phyloP scores from a whole-genome alignment of 345 rosid species.

The Pistacia integerrima region DNA sequence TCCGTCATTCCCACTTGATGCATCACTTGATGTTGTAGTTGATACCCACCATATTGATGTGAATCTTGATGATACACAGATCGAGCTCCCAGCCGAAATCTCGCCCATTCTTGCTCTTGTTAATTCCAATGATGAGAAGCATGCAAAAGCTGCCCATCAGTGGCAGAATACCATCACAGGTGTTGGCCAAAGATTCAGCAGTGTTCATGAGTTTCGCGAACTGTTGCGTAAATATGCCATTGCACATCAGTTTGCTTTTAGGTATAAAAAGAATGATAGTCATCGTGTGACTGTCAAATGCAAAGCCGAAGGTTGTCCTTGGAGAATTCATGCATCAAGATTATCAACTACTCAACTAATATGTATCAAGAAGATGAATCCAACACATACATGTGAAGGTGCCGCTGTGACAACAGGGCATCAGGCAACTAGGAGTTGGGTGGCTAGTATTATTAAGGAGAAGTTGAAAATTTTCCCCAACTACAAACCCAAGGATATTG shows the following conservation, averaged over 20 bases:
- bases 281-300: constrained; percentile 95
- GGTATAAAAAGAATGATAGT: constrained; percentile 92
- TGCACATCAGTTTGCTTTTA: constrained; percentile 92
- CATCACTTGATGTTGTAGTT: constrained; percentile 43
- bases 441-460: constrained; percentile 91
- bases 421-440: constrained; percentile 95
- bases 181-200: constrained; percentile 84
- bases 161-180: constrained; percentile 96
- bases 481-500: constrained; percentile 95
- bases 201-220: constrained; percentile 88
- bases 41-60: constrained; percentile 44
- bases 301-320: constrained; percentile 94
- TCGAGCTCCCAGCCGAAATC: constrained; percentile 49
- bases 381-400: constrained; percentile 88
- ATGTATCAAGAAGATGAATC: constrained; percentile 89
- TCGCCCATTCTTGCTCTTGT: constrained; percentile 51
- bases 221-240: constrained; percentile 79
- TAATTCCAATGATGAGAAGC: constrained; percentile 52
- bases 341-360: constrained; percentile 85
- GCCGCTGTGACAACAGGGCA: constrained; percentile 65
- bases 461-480: constrained; percentile 76
- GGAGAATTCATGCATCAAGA: constrained; percentile 97
- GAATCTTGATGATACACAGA: constrained; percentile 40
- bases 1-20: constrained; percentile 38
- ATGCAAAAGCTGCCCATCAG: constrained; percentile 72